Base-by-base conservation (phyloP, 352 stramenopile genomes). In the Pythium periplocum region DNA sequence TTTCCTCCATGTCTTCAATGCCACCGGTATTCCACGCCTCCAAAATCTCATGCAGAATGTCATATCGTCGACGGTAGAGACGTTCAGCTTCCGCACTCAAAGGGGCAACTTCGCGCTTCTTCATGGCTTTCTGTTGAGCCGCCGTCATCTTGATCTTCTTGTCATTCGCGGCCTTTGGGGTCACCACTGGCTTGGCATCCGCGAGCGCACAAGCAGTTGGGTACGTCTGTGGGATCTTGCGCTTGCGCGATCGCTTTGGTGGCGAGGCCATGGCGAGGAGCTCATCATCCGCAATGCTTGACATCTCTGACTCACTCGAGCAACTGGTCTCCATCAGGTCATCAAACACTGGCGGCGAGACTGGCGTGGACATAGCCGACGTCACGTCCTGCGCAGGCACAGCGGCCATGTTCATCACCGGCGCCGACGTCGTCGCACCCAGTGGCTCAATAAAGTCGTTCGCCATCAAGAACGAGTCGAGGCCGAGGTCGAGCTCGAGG, bases 1-100 rank as follows among this genome's bases (percentile, higher is more conserved):
- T 88, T 62, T 90, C 80, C 51, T 90, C 80, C 61, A 90, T 73
- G 59, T 90, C 80, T 62, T 90, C 80, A 39, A 90, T 86, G 54
- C 73, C 80, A 47, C 80, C 80, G 2, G 80, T 90, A 68, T 90
- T 90, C 80, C 80, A 90, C 17, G 80, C 78, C 52, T 88, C 78
- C 36, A 88, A 50, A 36, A 90, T 90, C 34, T 74, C 75, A 49
- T 90, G 75, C 53, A 90, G 37, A 7, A 88, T 87, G 51, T 88
- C 75, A 54, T 86, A 86, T 46, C 80, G 75, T 45, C 75, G 64
- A 55, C 74, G 71, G 53, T 76, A 88, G n/a, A 77, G 35, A 34
- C 69, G 73, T 41, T 90, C 77, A 4, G 68, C 67, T 40, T 83
- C 67, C 30, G 72, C 63, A n/a, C 69, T 73, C 45, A 71, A 62